A percentile compares a stretch with the other conserved stretches of the same genome.
Evolutionary conservation across 1,284 basidiomycete genomes (phyloP).

Genomic region (Cryptococcus deneoformans): DNA sequence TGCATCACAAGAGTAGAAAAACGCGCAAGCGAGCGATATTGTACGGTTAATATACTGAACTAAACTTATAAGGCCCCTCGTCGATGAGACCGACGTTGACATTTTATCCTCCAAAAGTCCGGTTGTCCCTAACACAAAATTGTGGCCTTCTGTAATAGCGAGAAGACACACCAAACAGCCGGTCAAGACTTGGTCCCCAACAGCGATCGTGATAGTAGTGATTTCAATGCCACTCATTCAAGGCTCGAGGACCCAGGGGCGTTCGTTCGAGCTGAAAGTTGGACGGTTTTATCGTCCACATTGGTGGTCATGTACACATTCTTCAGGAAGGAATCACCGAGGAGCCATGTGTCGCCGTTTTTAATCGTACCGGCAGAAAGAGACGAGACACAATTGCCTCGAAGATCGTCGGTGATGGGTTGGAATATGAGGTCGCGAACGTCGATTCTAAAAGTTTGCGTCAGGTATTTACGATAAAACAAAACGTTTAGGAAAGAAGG

Average conservation of each 20-base stretch:
- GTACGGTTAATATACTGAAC: too few species aligned
- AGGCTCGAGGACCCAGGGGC: constrained; percentile 10
- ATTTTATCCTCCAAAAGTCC: too few species aligned
- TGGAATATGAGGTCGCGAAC: constrained; percentile 63
- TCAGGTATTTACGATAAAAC: background rate
- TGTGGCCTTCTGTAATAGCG: too few species aligned
- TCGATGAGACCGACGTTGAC: too few species aligned
- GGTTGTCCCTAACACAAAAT: too few species aligned
- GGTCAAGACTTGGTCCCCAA: too few species aligned
- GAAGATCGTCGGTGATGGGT: constrained; percentile 61
- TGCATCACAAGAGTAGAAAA: too few species aligned
- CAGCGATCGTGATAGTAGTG: too few species aligned
- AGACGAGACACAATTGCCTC: constrained; percentile 69
- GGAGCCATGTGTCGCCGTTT: constrained; percentile 66
- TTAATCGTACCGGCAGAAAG: constrained; percentile 65
- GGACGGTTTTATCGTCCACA: constrained; percentile 15
- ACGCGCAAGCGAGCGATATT: too few species aligned
- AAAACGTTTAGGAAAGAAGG: background rate
- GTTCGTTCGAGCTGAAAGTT: constrained; percentile 21
- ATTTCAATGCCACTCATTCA: too few species aligned
- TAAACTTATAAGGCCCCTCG: too few species aligned
- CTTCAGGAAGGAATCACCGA: constrained; percentile 35
- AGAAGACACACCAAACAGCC: too few species aligned
- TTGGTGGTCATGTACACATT: constrained; percentile 31
- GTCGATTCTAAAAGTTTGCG: constrained; percentile 10